phyloP scores from a whole-genome alignment of 352 stramenopile species.

The Phytophthora cactorum region DNA sequence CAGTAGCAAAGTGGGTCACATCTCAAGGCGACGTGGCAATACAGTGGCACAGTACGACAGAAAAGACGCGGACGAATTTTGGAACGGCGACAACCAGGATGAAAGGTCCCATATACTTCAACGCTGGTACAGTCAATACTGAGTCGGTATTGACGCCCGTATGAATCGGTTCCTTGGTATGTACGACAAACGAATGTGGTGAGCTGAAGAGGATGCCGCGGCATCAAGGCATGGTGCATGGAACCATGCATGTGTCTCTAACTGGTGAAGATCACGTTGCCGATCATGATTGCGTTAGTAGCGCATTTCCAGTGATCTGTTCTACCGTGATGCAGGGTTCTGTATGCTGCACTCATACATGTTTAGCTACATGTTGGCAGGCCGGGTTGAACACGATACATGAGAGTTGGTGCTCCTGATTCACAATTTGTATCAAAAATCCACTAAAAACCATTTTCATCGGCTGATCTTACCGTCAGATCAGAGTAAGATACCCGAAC shows the following conservation, averaged over 20 bases:
- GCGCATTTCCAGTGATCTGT: slow-evolving; percentile 13
- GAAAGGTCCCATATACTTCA: slow-evolving; percentile 19
- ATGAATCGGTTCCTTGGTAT: not conserved
- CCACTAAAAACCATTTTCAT: too few species aligned
- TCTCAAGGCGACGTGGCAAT: slow-evolving; percentile 9
- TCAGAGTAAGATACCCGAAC: slow-evolving; percentile 1
- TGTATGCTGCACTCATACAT: not conserved
- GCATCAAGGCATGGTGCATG: too few species aligned
- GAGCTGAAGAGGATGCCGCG: too few species aligned
- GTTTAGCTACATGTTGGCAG: too few species aligned
- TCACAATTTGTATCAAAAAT: too few species aligned
- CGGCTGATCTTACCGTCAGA: too few species aligned
- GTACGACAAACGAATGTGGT: too few species aligned
- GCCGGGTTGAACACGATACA: too few species aligned
- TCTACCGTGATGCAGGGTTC: slow-evolving; percentile 16
- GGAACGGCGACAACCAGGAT: slow-evolving; percentile 31
- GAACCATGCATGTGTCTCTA: not conserved
- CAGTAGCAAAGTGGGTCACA: slow-evolving; percentile 19
- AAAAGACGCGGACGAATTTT: not conserved
- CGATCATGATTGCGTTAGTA: slow-evolving; percentile 13
- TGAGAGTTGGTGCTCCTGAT: too few species aligned
- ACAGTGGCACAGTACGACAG: not conserved
- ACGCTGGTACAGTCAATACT: slow-evolving; percentile 2
- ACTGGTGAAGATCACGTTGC: slow-evolving; percentile 1
- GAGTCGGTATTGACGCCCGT: not conserved